Base-by-base conservation (phyloP, 2,329 filamentous ascomycete genomes). In the Capronia americana region DNA sequence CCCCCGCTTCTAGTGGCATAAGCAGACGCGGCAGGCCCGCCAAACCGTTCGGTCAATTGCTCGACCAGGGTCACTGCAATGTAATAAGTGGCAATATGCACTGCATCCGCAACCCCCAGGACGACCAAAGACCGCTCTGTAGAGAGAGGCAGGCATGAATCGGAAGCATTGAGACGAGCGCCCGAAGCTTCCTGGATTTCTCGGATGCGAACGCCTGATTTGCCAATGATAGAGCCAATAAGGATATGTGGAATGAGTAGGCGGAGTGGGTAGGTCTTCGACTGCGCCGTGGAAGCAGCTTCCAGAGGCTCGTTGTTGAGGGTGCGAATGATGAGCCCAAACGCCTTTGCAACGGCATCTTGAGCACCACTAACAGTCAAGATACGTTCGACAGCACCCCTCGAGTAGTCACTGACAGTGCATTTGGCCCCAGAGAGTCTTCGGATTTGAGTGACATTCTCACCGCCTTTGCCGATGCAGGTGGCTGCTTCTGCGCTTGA, bases 121-220 rank as follows among this genome's bases (percentile, higher is more conserved):
- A 99, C 93, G 59, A 99, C 94, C 57, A 99, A 87, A n/a, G 95
- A 98, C 56, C 95, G 92, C 82, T 99, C 95, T 66, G 93, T 96
- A 20, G 95, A 99, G 68, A 97, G 86, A 57, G 95, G 95, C 63
- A 99, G 86, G 77, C 93, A 96, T 4, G 93, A 90, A 78, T 98
- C 95, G 6, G 95, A 99, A 28, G 95, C 95, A 79, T 99, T 99
- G 54, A 99, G 87, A 69, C 96, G 91, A 61, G 95, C 95, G 67
- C 96, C 96, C 17, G 95, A 99, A 23, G 93, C 93, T 77, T 99
- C 95, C 79, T 99, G 95, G 69, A 99, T 99, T 81, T 99, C 95
- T 71, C 95, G 92, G 77, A 99, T 99, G 70, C 95, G 90, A 66
- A 93, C 91, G 72, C 95, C 95, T 70, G 91, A 92, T 83, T 99